Evolutionary conservation across 352 stramenopile genomes (phyloP).

Genomic region (Phytopythium vexans): DNA sequence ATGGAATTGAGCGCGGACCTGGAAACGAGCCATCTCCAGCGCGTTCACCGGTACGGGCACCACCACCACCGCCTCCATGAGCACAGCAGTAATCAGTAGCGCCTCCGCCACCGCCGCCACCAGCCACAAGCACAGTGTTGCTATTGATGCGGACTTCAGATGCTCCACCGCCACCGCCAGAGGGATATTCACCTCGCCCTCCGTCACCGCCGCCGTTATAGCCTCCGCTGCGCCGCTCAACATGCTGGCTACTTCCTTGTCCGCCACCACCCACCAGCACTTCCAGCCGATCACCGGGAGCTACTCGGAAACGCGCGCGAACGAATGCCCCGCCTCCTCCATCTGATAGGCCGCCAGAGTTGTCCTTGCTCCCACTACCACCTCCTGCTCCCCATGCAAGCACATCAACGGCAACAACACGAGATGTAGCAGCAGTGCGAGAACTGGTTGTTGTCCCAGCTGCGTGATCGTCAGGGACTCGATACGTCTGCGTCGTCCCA

Average conservation of each 20-base stretch:
- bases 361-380: slow-evolving; percentile 38
- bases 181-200: slow-evolving; percentile 44
- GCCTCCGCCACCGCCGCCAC: slow-evolving; percentile 66
- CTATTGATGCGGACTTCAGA: slow-evolving; percentile 47
- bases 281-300: slow-evolving; percentile 36
- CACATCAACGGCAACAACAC: slow-evolving; percentile 60
- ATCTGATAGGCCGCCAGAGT: slow-evolving; percentile 20
- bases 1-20: slow-evolving; percentile 28
- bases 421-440: slow-evolving; percentile 7
- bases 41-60: slow-evolving; percentile 13
- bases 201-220: slow-evolving; percentile 70
- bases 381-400: slow-evolving; percentile 79
- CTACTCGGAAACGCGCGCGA: slow-evolving; percentile 46
- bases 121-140: slow-evolving; percentile 56
- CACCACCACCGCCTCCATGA: slow-evolving; percentile 62
- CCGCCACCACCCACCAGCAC: slow-evolving; percentile 65
- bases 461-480: slow-evolving; percentile 18
- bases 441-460: slow-evolving; percentile 3
- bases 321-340: slow-evolving; percentile 76
- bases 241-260: slow-evolving; percentile 4
- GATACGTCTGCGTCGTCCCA: slow-evolving; percentile 19
- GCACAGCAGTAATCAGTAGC: slow-evolving; percentile 77
- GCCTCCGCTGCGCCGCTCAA: slow-evolving; percentile 33
- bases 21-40: slow-evolving; percentile 37
- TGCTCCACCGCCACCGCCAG: slow-evolving; percentile 62